phyloP scores from a whole-genome alignment of 169 alveolate species.

The Eimeria nieschulzi region DNA sequence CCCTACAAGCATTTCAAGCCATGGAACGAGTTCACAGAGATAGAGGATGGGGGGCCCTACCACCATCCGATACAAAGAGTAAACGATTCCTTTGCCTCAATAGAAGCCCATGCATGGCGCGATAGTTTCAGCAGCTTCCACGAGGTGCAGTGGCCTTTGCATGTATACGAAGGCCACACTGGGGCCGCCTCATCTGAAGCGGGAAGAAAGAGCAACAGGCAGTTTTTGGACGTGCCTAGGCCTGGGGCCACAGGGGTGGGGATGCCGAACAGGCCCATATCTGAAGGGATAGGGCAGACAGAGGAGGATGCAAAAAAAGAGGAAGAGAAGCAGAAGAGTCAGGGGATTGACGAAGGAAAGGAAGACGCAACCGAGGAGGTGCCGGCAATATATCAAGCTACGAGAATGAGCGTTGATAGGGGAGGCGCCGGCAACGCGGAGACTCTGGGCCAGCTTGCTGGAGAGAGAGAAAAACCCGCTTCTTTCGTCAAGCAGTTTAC shows the following conservation, averaged over 20 bases:
- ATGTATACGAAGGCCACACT: constrained; percentile 43
- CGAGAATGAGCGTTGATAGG: constrained; percentile 46
- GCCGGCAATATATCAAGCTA: constrained; percentile 41
- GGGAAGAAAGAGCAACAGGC: neutral
- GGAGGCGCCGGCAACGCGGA: constrained; percentile 69
- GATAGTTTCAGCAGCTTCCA: constrained; percentile 74
- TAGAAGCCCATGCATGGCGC: constrained; percentile 74
- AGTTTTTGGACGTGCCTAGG: constrained; percentile 38
- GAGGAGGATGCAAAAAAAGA: constrained; percentile 9
- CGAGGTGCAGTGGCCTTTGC: constrained; percentile 66
- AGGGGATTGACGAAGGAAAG: neutral
- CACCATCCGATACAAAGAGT: constrained; percentile 68
- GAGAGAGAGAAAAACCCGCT: constrained; percentile 23
- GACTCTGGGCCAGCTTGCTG: constrained; percentile 54
- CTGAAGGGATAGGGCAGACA: constrained; percentile 19
- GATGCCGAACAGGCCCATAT: neutral
- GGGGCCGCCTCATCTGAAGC: constrained; percentile 43
- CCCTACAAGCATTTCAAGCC: constrained; percentile 68
- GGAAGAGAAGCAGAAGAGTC: constrained; percentile 18
- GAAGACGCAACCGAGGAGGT: constrained; percentile 26
- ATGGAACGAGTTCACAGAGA: constrained; percentile 69
- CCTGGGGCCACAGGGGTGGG: constrained; percentile 29
- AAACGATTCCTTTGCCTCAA: constrained; percentile 71
- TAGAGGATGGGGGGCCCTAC: constrained; percentile 51
- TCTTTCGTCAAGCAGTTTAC: constrained; percentile 67